These are phyloP conservation scores for Thalassia testudinum DNA, from an alignment of 116 monocot genomes.

Conservation along the genomic window DNA sequence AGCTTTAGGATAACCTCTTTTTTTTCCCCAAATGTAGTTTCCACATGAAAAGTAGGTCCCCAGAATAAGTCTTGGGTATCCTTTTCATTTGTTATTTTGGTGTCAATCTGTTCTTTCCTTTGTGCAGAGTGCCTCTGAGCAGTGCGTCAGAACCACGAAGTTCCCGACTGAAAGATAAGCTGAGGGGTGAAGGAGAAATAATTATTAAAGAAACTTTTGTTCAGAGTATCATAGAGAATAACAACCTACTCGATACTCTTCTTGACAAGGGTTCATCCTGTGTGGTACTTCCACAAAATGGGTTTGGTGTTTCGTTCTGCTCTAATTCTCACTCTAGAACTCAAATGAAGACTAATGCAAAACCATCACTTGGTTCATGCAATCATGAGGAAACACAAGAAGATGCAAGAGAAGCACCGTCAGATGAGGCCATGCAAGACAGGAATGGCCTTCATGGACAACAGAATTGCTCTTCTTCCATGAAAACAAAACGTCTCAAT, in stretches of 20 bases:
- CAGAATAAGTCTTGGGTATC: no score
- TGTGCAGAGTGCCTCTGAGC: slow-evolving; percentile 14
- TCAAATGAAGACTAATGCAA: slow-evolving; percentile 45
- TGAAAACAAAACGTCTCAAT: slow-evolving; percentile 14
- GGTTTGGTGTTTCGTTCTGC: slow-evolving; percentile 20
- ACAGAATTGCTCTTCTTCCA: slow-evolving; percentile 2
- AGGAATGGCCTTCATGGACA: slow-evolving; percentile 10
- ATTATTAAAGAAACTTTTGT: slow-evolving; percentile 74
- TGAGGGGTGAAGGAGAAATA: slow-evolving; percentile 81
- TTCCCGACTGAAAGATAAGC: slow-evolving; percentile 48
- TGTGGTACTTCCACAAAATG: slow-evolving; percentile 57
- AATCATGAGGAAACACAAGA: slow-evolving; percentile 44
- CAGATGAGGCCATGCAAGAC: slow-evolving; percentile 15
- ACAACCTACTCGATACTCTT: slow-evolving; percentile 38
- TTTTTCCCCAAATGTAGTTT: no score
- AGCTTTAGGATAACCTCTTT: no score
- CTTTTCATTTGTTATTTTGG: no score
- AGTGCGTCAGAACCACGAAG: slow-evolving; percentile 27
- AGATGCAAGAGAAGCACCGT: slow-evolving; percentile 27
- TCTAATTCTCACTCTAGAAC: slow-evolving; percentile 25
- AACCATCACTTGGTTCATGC: slow-evolving; percentile 41
- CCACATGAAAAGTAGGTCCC: no score
- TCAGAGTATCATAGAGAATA: slow-evolving; percentile 51
- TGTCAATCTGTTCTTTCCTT: no score
- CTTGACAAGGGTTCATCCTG: slow-evolving; percentile 54